A percentile compares a stretch with the other conserved stretches of the same genome.
Evolutionary conservation across 495 filamentous ascomycete species (phyloP).

Genomic region (Aspergillus biplanus): DNA sequence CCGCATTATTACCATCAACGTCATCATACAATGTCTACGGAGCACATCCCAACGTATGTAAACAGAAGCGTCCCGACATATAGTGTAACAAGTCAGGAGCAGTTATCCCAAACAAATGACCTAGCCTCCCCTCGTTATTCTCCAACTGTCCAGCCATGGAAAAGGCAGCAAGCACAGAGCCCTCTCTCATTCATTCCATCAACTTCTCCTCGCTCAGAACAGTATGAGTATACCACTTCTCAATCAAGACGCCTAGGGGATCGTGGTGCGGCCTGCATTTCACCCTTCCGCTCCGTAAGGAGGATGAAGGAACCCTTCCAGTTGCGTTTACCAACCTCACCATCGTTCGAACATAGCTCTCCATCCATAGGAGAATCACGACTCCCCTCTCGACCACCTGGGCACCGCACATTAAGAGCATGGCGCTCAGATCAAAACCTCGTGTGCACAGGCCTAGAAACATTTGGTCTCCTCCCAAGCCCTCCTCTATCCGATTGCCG

Average conservation of each 20-base stretch:
- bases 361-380: slow-evolving; percentile 25
- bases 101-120: slow-evolving; percentile 13
- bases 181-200: slow-evolving; percentile 35
- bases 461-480: slow-evolving; percentile 47
- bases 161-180: slow-evolving; percentile 29
- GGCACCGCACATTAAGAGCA: slow-evolving; percentile 37
- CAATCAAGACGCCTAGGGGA: slow-evolving; percentile 32
- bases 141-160: slow-evolving; percentile 31
- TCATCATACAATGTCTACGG: slow-evolving; percentile 26
- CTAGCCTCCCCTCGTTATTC: slow-evolving; percentile 28
- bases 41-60: slow-evolving; percentile 23
- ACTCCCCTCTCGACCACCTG: slow-evolving; percentile 23
- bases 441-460: slow-evolving; percentile 35
- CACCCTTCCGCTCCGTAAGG: slow-evolving; percentile 51
- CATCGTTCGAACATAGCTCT: slow-evolving; percentile 33
- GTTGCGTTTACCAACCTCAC: slow-evolving; percentile 43
- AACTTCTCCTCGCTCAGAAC: slow-evolving; percentile 26
- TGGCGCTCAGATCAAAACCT: slow-evolving; percentile 51
- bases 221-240: slow-evolving; percentile 36
- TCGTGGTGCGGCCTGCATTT: slow-evolving; percentile 36
- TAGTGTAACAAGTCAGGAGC: slow-evolving; percentile 18
- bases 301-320: slow-evolving; percentile 53
- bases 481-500: slow-evolving; percentile 46
- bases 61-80: slow-evolving; percentile 26
- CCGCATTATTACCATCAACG: slow-evolving; percentile 19